phyloP scores from a whole-genome alignment of 257 asterid species.

The Dorcoceras hygrometricum region DNA sequence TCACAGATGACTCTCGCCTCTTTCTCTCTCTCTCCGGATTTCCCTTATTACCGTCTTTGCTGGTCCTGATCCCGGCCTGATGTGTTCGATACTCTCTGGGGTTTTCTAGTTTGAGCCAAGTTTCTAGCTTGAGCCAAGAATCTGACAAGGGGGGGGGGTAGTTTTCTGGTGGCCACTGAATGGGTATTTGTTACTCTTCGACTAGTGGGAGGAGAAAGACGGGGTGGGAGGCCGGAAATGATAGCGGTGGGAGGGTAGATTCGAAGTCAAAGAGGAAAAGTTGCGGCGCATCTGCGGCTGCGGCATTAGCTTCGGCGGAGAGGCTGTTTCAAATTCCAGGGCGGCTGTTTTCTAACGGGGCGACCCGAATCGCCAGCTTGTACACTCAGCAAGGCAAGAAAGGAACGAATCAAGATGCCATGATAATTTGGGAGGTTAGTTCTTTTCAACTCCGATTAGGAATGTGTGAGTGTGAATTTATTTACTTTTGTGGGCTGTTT shows the following conservation, averaged over 20 bases:
- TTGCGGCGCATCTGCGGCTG: constrained; percentile 33
- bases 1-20: constrained; percentile 50
- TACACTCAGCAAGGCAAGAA: constrained; percentile 96
- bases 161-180: constrained; percentile 23
- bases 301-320: constrained; percentile 62
- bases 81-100: constrained; percentile 16
- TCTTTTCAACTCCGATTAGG: neutral
- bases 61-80: constrained; percentile 17
- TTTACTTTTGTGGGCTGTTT: neutral
- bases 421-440: constrained; percentile 97
- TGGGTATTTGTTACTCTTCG: constrained; percentile 94
- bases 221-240: constrained; percentile 39
- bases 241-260: constrained; percentile 30
- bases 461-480: neutral
- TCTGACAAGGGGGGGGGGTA: constrained; percentile 8
- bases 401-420: constrained; percentile 95
- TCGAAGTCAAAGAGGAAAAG: constrained; percentile 51
- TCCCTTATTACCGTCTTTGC: constrained; percentile 11
- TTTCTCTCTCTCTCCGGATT: constrained; percentile 25
- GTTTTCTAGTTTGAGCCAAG: constrained; percentile 1
- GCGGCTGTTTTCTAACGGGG: constrained; percentile 71
- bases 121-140: constrained; percentile 2
- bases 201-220: constrained; percentile 36
- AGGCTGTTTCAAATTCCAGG: constrained; percentile 77
- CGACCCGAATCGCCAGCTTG: constrained; percentile 57